These are phyloP conservation scores for Penicillium diatomitis DNA, from an alignment of 495 filamentous ascomycete genomes.

Conservation along the genomic window DNA sequence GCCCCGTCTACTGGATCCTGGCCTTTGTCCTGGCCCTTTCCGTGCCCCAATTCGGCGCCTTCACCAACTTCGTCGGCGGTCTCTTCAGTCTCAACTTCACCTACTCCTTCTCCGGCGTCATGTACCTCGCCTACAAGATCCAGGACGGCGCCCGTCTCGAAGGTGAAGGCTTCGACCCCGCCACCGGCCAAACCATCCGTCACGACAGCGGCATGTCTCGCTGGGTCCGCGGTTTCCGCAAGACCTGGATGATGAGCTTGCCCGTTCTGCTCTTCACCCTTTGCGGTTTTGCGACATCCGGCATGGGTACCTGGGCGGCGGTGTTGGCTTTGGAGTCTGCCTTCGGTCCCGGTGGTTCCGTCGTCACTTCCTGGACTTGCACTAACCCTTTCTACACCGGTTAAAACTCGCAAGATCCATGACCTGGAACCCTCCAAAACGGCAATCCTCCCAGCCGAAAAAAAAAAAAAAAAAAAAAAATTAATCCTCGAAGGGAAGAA, in stretches of 20 bases:
- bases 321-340: conserved; percentile 16
- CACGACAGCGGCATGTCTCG: conserved; percentile 28
- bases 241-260: conserved; percentile 13
- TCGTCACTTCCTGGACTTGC: conserved; percentile 11
- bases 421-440: too few relatives aligned
- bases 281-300: conserved; percentile 15
- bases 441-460: too few relatives aligned
- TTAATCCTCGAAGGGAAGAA: too few relatives aligned
- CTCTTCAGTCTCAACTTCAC: conserved; percentile 35
- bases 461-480: too few relatives aligned
- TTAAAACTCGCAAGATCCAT: not conserved
- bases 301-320: conserved; percentile 27
- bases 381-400: conserved; percentile 2
- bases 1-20: conserved; percentile 48
- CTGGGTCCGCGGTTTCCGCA: conserved; percentile 26
- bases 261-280: conserved; percentile 17
- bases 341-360: conserved; percentile 17
- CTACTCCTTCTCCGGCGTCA: conserved; percentile 37
- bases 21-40: conserved; percentile 39
- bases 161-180: conserved; percentile 39
- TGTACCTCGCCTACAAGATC: conserved; percentile 33
- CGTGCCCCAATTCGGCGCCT: conserved; percentile 36
- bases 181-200: conserved; percentile 24
- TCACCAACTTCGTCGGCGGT: conserved; percentile 22
- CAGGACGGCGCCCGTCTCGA: conserved; percentile 30